Conservation (phyloP, 176 grass and related monocot species). For the Rhynchospora pubera region DNA sequence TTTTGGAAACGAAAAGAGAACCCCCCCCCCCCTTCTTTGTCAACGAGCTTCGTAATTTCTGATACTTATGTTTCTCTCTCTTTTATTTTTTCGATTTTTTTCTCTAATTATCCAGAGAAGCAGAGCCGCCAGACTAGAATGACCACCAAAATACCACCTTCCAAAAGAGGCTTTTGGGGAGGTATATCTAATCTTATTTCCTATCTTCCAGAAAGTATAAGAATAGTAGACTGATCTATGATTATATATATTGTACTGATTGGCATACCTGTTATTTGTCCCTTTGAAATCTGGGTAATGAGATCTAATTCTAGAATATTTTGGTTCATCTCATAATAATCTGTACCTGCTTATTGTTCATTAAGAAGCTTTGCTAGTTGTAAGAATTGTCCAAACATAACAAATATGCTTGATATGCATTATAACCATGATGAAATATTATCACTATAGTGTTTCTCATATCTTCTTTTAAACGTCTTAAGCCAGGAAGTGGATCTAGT, state of each 20-base stretch:
- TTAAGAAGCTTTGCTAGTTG: neutral
- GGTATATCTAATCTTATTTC: conserved; percentile 27
- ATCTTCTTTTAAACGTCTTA: neutral
- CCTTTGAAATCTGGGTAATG: neutral
- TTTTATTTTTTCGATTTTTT: neutral
- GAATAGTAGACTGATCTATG: neutral
- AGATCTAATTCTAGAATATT: neutral
- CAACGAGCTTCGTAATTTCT: neutral
- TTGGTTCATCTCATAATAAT: neutral
- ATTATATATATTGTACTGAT: neutral
- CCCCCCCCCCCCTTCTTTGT: neutral
- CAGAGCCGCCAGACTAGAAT: conserved; percentile 35
- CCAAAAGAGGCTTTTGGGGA: conserved; percentile 43
- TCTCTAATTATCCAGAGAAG: conserved; percentile 29
- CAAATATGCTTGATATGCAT: neutral
- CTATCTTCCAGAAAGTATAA: neutral
- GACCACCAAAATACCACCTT: conserved; percentile 42
- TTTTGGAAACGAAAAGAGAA: neutral
- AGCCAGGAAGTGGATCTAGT: conserved; percentile 29
- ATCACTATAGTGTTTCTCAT: neutral
- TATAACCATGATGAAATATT: neutral
- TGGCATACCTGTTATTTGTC: neutral
- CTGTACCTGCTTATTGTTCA: neutral
- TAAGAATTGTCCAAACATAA: neutral
- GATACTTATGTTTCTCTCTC: neutral